Evolutionary conservation across 2,329 filamentous ascomycete species (phyloP).

Genomic region (Pestalotiopsis sp.): DNA sequence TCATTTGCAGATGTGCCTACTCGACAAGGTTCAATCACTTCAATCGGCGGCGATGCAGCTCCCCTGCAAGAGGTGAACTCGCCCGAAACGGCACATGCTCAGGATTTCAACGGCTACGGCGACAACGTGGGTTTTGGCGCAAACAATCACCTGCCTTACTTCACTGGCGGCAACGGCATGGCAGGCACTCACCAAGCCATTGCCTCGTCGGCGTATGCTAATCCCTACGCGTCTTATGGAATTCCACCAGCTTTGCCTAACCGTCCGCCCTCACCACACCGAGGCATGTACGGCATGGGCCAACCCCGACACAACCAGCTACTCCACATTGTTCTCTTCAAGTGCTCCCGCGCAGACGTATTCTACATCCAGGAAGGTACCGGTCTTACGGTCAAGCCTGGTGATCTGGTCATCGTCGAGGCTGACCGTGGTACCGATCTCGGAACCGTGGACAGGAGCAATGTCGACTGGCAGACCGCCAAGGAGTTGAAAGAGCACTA

Average conservation of each 20-base stretch:
- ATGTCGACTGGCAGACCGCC: conserved; percentile 83
- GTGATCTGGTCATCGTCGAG: conserved; percentile 95
- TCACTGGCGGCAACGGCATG: conserved; percentile 32
- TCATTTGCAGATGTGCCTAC: conserved; percentile 74
- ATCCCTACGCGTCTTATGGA: conserved; percentile 48
- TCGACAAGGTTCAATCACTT: conserved; percentile 63
- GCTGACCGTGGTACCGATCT: conserved; percentile 95
- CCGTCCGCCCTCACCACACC: conserved; percentile 60
- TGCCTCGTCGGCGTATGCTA: conserved; percentile 35
- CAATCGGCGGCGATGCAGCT: conserved; percentile 50
- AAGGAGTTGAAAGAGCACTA: conserved; percentile 90
- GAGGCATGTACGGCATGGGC: conserved; percentile 60
- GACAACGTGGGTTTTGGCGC: conserved; percentile 38
- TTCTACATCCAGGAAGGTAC: conserved; percentile 98
- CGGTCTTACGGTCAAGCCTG: conserved; percentile 83
- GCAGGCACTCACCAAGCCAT: conserved; percentile 35
- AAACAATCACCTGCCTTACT: conserved; percentile 40
- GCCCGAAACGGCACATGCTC: conserved; percentile 42
- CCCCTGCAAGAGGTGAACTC: conserved; percentile 45
- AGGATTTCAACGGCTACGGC: conserved; percentile 43
- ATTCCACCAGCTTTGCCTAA: conserved; percentile 45
- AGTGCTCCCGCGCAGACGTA: conserved; percentile 90
- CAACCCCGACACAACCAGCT: conserved; percentile 67
- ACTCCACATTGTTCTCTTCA: conserved; percentile 92
- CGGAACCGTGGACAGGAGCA: conserved; percentile 86